These are phyloP conservation scores for Entomortierella lignicola DNA, from an alignment of 192 early-diverging fungal genomes.

Conservation along the genomic window DNA sequence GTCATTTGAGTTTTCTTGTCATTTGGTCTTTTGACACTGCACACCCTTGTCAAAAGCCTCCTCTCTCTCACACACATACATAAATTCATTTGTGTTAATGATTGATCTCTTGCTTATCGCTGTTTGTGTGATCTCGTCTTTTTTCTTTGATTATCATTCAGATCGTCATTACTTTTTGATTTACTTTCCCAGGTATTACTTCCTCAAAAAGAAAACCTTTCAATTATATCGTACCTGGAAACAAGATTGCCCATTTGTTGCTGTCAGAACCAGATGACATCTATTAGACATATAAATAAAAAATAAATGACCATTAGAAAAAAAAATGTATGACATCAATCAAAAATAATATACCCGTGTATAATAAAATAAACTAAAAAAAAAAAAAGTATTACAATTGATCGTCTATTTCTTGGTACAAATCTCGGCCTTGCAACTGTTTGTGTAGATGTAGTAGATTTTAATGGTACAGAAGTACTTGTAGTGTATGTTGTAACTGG, in stretches of 20 bases:
- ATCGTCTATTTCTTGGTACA: conserved; percentile 34
- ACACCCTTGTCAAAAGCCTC: no score
- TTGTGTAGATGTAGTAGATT: background rate
- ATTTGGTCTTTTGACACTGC: no score
- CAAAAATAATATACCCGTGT: background rate
- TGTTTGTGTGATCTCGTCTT: no score
- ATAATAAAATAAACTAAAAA: background rate
- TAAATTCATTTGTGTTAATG: background rate
- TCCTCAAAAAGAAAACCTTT: background rate
- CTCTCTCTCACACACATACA: background rate
- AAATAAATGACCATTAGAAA: no score
- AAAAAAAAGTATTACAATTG: conserved; percentile 15
- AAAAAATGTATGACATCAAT: background rate
- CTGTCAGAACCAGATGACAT: conserved; percentile 33
- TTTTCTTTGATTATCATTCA: background rate
- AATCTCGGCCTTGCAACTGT: conserved; percentile 16
- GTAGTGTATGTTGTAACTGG: background rate
- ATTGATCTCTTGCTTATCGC: no score
- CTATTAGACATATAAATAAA: conserved; percentile 15
- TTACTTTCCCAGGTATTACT: no score
- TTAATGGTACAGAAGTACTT: background rate
- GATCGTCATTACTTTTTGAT: background rate
- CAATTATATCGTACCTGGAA: conserved; percentile 32
- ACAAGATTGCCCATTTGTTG: conserved; percentile 48
- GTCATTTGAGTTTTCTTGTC: conserved; percentile 33